These are phyloP conservation scores for Neoboletus brunneissimus DNA, from an alignment of 768 basidiomycete genomes.

Conservation along the genomic window DNA sequence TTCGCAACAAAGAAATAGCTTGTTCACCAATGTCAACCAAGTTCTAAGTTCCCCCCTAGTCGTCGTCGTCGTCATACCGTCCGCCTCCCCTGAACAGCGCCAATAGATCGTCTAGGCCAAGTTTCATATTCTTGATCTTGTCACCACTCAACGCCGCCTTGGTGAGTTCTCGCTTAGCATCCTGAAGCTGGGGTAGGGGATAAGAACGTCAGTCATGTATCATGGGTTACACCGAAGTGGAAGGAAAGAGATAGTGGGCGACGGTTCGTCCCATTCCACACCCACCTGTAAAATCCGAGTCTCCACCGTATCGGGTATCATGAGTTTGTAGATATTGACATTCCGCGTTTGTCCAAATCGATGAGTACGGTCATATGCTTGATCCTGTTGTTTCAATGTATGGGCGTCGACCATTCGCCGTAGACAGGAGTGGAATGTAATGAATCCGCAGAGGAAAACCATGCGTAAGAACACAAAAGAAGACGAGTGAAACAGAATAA, in stretches of 20 bases:
- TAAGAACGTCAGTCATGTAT: neutral
- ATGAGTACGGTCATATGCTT: conserved; percentile 92
- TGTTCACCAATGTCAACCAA: neutral
- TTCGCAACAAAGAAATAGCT: neutral
- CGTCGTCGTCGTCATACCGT: conserved; percentile 53
- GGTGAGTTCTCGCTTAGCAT: conserved; percentile 84
- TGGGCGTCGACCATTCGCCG: neutral
- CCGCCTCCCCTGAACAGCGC: conserved; percentile 66
- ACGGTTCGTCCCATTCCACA: neutral
- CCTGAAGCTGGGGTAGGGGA: conserved; percentile 58
- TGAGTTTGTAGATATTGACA: conserved; percentile 88
- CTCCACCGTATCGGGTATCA: conserved; percentile 83
- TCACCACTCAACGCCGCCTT: conserved; percentile 84
- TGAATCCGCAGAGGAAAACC: neutral
- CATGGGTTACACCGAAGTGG: neutral
- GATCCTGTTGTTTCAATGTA: conserved; percentile 51
- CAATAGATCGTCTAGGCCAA: conserved; percentile 84
- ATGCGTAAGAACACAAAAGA: neutral
- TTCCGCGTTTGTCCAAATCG: conserved; percentile 84
- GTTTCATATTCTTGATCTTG: conserved; percentile 79
- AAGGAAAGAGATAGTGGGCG: neutral
- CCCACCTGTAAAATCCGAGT: conserved; percentile 74
- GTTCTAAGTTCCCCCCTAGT: neutral
- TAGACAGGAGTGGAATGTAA: neutral
- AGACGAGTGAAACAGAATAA: neutral